Evolutionary conservation across 495 filamentous ascomycete genomes (phyloP), one percentile per base, ranked within the genome.

Genomic region (Staphylotrichum tortipilum): DNA sequence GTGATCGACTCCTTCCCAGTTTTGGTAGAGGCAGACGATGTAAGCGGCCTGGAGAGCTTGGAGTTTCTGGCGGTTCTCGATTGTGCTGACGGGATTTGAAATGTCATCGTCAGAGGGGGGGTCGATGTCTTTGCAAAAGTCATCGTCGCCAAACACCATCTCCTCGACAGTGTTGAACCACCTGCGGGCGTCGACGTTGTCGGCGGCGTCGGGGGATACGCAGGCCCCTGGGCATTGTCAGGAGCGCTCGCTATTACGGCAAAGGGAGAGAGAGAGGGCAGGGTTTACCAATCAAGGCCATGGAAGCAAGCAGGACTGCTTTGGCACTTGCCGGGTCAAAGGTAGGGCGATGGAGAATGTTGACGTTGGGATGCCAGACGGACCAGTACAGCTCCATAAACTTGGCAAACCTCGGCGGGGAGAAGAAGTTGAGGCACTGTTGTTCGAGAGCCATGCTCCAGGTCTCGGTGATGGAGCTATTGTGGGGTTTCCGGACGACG

Each of bases 91-190:
- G 4, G 51, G 56, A 7, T 41, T 28, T 4, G 42, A 10, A 2
- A 22, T 34, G 18, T 62, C 61, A 5, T 3, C 21, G n/a, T 8
- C 11, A 2, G 34, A 24, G 7, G 42, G 17, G 8, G 58, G 50
- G 12, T 64, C 61, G 2, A 52, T 53, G 39, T 64, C 61, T 17
- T 57, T 55, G 48, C 61, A 60, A 36, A 64, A 64, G 40, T 64
- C 61, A 23, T 55, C 54, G 34, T 64, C 61, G 10, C 54, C 54
- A 24, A 64, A 64, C 8, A 58, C 61, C 59, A 64, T 62, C 44
- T 64, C 61, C 18, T 64, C 61, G 22, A 64, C 61, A 26, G 56
- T 62, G 52, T 62, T 62, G 34, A 64, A 56, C 61, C 59, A 64
- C 48, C 56, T 47, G 17, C 31, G 49, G 11, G 61, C 61, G 9